These are phyloP conservation scores for Paramecium biaurelia DNA, from an alignment of 73 alveolate genomes.

Conservation along the genomic window DNA sequence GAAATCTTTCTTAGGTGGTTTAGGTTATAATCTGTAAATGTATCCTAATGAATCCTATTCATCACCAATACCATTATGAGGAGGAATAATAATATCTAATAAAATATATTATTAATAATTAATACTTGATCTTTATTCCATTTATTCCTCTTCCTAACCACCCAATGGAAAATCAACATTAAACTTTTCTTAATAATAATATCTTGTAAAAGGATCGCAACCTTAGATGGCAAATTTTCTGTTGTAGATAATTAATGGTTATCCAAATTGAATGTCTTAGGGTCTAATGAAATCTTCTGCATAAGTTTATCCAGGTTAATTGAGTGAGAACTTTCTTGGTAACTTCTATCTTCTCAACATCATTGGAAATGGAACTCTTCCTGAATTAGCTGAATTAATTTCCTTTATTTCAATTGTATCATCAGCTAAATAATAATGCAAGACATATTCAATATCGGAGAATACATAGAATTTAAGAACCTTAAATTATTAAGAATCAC, in stretches of 20 bases:
- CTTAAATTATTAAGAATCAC: neutral
- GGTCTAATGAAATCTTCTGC: slow-evolving; percentile 84
- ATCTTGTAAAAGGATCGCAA: slow-evolving; percentile 90
- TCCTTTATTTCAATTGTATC: slow-evolving; percentile 94
- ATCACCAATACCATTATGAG: slow-evolving; percentile 96
- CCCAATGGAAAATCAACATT: slow-evolving; percentile 88
- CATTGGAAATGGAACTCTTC: slow-evolving; percentile 93
- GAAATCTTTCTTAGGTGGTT: slow-evolving; percentile 91
- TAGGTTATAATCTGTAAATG: slow-evolving; percentile 80
- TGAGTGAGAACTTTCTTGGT: slow-evolving; percentile 85
- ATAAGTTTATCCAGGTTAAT: slow-evolving; percentile 90
- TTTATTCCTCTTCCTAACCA: slow-evolving; percentile 80
- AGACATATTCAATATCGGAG: slow-evolving; percentile 81
- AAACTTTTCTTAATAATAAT: slow-evolving; percentile 78
- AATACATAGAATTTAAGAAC: slow-evolving; percentile 78
- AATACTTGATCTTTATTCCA: slow-evolving; percentile 72
- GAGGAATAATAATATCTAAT: slow-evolving; percentile 85
- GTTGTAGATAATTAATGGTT: slow-evolving; percentile 79
- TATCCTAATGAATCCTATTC: slow-evolving; percentile 96
- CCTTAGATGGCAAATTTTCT: slow-evolving; percentile 82
- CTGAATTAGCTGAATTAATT: slow-evolving; percentile 88
- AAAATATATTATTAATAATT: neutral
- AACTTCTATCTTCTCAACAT: slow-evolving; percentile 87
- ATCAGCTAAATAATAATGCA: slow-evolving; percentile 94
- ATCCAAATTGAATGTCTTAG: slow-evolving; percentile 81